Percentiles rank a stretch among this genome's conserved stretches.
phyloP scores from a whole-genome alignment of 768 basidiomycete genomes.

The Tylopilus sp. region DNA sequence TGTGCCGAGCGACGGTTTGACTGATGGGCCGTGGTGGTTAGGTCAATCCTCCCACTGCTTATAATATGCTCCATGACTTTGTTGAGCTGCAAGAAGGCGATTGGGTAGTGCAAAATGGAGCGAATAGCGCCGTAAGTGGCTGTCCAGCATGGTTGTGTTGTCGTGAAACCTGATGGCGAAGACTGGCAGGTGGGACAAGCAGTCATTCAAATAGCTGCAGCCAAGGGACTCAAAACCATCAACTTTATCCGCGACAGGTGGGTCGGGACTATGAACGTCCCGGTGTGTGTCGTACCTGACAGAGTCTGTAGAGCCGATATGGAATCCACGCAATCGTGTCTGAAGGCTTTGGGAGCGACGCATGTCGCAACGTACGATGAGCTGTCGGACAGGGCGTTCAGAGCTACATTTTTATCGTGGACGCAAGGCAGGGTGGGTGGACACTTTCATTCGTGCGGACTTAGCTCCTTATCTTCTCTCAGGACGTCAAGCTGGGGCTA shows the following conservation, averaged over 20 bases:
- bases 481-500: constrained; percentile 46
- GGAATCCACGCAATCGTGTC: constrained; percentile 43
- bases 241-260: constrained; percentile 78
- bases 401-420: constrained; percentile 56
- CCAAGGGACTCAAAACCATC: constrained; percentile 67
- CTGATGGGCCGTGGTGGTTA: constrained; percentile 21
- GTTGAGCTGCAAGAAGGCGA: constrained; percentile 61
- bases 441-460: constrained; percentile 8
- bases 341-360: constrained; percentile 65
- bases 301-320: constrained; percentile 46
- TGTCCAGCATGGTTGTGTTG: not conserved
- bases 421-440: constrained; percentile 53
- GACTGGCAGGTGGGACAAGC: constrained; percentile 78
- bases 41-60: constrained; percentile 84
- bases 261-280: not conserved
- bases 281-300: not conserved
- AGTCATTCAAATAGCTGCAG: constrained; percentile 81
- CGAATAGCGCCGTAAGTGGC: constrained; percentile 72
- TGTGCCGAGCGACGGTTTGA: not conserved
- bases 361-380: constrained; percentile 79
- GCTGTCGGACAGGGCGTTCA: constrained; percentile 53
- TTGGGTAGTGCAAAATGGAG: constrained; percentile 85
- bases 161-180: constrained; percentile 1
- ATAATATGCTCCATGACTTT: constrained; percentile 76
- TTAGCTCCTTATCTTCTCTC: not conserved